These are phyloP conservation scores for Suhomyces prunicola DNA, from an alignment of 805 yeast species.

Conservation along the genomic window DNA sequence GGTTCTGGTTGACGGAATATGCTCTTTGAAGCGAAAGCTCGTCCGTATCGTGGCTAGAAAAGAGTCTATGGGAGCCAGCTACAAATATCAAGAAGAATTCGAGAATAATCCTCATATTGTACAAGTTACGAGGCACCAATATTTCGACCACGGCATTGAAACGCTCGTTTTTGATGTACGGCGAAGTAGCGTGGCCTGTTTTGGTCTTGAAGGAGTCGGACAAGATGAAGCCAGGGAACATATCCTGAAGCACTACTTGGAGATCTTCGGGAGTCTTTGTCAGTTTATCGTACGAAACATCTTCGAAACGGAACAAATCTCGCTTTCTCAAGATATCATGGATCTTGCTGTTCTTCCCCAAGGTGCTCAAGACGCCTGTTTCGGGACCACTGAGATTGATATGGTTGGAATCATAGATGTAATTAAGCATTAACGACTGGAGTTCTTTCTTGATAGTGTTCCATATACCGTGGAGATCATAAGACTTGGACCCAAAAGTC, in stretches of 20 bases:
- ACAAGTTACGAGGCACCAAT: slow-evolving; percentile 65
- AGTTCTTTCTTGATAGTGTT: slow-evolving; percentile 31
- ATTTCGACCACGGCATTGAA: slow-evolving; percentile 56
- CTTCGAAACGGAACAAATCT: slow-evolving; percentile 31
- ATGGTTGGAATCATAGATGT: slow-evolving; percentile 25
- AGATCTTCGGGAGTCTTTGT: slow-evolving; percentile 28
- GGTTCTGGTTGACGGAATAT: not conserved
- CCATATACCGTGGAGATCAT: slow-evolving; percentile 29
- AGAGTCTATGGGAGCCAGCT: slow-evolving; percentile 48
- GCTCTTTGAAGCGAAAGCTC: slow-evolving; percentile 2
- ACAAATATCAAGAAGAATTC: slow-evolving; percentile 70
- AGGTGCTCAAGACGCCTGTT: slow-evolving; percentile 6
- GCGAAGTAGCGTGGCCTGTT: slow-evolving; percentile 19
- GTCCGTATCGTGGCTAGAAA: slow-evolving; percentile 14
- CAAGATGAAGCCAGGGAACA: slow-evolving; percentile 66
- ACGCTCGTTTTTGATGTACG: slow-evolving; percentile 60
- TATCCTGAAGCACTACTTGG: slow-evolving; percentile 45
- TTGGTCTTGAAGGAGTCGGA: slow-evolving; percentile 17
- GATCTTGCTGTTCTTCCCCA: slow-evolving; percentile 11
- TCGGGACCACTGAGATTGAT: slow-evolving; percentile 1
- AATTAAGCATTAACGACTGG: slow-evolving; percentile 27
- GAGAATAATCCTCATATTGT: slow-evolving; percentile 75
- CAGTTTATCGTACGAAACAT: slow-evolving; percentile 22
- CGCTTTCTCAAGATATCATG: slow-evolving; percentile 22
- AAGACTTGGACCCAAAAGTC: not conserved